Evolutionary conservation across 2,329 filamentous ascomycete genomes (phyloP).

Genomic region (Phaeosphaeriaceae sp.): DNA sequence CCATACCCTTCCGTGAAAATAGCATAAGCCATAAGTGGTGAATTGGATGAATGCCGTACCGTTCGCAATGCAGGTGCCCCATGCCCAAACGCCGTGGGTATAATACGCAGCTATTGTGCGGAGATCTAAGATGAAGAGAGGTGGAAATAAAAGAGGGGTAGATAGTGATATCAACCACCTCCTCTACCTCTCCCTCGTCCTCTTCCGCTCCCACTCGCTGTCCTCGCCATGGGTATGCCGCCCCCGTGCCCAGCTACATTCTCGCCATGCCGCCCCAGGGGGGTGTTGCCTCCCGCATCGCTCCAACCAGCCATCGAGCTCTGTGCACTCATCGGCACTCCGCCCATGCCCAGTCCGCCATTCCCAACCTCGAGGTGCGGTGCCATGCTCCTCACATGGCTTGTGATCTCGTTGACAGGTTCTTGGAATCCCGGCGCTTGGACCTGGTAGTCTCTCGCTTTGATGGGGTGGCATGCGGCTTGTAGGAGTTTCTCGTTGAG

Average conservation of each 20-base stretch:
- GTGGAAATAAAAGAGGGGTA: background rate
- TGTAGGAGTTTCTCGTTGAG: constrained; percentile 49
- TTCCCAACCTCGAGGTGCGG: constrained; percentile 43
- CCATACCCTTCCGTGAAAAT: background rate
- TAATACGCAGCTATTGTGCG: constrained; percentile 3
- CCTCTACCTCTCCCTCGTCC: constrained; percentile 38
- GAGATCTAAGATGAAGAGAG: background rate
- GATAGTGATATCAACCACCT: background rate
- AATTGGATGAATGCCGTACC: background rate
- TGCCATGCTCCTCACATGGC: constrained; percentile 33
- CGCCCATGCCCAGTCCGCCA: constrained; percentile 27
- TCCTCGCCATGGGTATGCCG: constrained; percentile 45
- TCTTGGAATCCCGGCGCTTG: constrained; percentile 42
- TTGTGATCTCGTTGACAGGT: constrained; percentile 43
- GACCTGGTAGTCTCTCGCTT: constrained; percentile 43
- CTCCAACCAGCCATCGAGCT: constrained; percentile 47
- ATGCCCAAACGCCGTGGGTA: constrained; percentile 11
- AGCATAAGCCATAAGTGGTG: background rate
- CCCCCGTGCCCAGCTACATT: constrained; percentile 33
- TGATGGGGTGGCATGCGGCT: constrained; percentile 42
- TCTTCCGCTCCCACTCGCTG: constrained; percentile 46
- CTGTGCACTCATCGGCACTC: constrained; percentile 50
- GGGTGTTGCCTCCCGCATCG: constrained; percentile 44
- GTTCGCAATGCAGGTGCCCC: background rate
- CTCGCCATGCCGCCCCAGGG: constrained; percentile 45